Evolutionary conservation across 148 eudicot genomes (phyloP), one percentile per base, ranked within the genome.

Genomic region (Cornus kousa): DNA sequence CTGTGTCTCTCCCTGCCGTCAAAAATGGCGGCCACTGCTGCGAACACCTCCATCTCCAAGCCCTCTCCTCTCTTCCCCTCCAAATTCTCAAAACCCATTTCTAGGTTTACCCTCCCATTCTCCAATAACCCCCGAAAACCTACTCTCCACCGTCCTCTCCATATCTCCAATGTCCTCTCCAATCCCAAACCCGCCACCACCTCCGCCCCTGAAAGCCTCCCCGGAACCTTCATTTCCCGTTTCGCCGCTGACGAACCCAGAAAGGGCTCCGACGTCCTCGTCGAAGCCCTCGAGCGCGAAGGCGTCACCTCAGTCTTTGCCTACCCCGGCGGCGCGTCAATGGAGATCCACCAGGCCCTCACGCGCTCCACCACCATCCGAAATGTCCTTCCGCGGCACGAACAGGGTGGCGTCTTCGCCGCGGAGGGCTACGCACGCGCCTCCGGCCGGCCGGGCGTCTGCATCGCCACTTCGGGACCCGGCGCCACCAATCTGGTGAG

Each of bases 351-450:
- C 62, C 89, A 88, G 33, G 85, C 91, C 1, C 79, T 88, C 0
- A 84, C 89, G 2, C 89, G 89, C 4, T 84, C 89, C 0, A 7
- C 7, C 5, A 11, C 8, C 12, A 88, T 88, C 39, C 74, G 85
- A 0, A 86, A 86, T 77, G 79, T 88, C 53, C 86, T 88, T 14
- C 89, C 87, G 2, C 86, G 91, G 1, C 89, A 88, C 70, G 91
- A 88, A 22, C 89, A 88, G 24, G 91, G 89, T 6, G 91, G 87
- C 0, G 73, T 85, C 0, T 86, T 86, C 72, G 86, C 89, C 2
- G 91, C 91, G 7, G 89, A 84, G 48, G 91, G 91, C 0, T 88
- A 88, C 74, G 91, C 91, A 0, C 89, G 91, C 13, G 83, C 91
- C 32, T 67, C 86, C 0, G 89, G 91, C 5, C 48, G 50, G 0